Percentiles rank a stretch among this genome's conserved stretches.
These are phyloP conservation scores for Boletus rubescentipes DNA, from an alignment of 768 basidiomycete genomes.

Conservation along the genomic window DNA sequence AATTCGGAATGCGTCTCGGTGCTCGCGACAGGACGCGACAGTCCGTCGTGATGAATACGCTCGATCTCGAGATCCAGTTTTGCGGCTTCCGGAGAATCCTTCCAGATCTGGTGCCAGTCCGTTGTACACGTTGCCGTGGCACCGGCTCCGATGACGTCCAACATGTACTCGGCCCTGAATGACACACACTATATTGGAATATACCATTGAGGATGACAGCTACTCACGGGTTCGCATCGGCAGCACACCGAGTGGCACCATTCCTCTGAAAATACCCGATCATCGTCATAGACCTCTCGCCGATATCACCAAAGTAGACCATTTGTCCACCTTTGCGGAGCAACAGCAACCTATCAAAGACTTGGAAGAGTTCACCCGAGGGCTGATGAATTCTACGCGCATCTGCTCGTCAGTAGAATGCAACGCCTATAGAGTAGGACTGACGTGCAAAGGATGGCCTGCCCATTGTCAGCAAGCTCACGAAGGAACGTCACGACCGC, in stretches of 20 bases:
- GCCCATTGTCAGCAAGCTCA: slow-evolving; percentile 51
- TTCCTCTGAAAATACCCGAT: slow-evolving; percentile 25
- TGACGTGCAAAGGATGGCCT: slow-evolving; percentile 56
- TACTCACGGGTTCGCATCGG: slow-evolving; percentile 26
- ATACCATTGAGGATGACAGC: too few relatives aligned
- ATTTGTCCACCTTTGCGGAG: slow-evolving; percentile 57
- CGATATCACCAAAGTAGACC: slow-evolving; percentile 61
- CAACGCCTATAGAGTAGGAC: slow-evolving; percentile 12
- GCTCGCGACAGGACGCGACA: slow-evolving; percentile 19
- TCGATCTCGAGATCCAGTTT: slow-evolving; percentile 43
- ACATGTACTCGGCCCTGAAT: slow-evolving; percentile 49
- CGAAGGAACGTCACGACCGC: slow-evolving; percentile 46
- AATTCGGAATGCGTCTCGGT: slow-evolving; percentile 31
- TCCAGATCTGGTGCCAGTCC: slow-evolving; percentile 55
- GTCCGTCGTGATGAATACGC: slow-evolving; percentile 40
- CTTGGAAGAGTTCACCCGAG: slow-evolving; percentile 50
- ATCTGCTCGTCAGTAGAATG: background rate
- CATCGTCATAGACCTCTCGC: slow-evolving; percentile 21
- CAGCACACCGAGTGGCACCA: slow-evolving; percentile 18
- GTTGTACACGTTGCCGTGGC: slow-evolving; percentile 41
- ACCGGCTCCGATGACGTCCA: slow-evolving; percentile 59
- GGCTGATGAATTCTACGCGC: slow-evolving; percentile 30
- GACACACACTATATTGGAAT: background rate
- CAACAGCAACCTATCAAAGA: slow-evolving; percentile 50
- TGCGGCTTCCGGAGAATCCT: slow-evolving; percentile 40